Evolutionary conservation across 176 grass and related monocot genomes (phyloP), one percentile per base, ranked within the genome.

Genomic region (Ensete glaucum): DNA sequence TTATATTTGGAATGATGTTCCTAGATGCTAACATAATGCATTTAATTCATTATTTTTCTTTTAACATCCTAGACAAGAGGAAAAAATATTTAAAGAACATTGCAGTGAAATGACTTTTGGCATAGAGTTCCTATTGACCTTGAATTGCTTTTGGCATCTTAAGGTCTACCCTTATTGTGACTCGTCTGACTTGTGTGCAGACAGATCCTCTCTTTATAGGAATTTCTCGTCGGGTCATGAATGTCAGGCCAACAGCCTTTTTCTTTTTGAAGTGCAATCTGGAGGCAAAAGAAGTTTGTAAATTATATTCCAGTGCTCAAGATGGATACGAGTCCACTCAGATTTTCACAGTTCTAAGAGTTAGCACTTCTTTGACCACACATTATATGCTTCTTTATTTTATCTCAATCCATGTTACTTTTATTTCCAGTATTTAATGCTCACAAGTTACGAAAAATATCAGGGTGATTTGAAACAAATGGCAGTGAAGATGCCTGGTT

Each of bases 291-390:
- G 76, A 67, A 56, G 80, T 92, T 69, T 62, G 70, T 59, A 83
- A 93, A 26, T 78, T 93, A 57, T 98, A 98, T 87, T 87, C 80
- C 43, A 83, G 24, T 89, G 90, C 95, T 76, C 95, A 98, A 85
- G 90, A 98, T 89, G 95, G 95, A 13, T 93, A 81, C 77, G 95
- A 93, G 76, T 98, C 95, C 53, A 98, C 95, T 55, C 92, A 86
- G 43, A 34, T 98, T 21, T 91, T 78, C 80, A 55, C 88, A 13
- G 84, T 89, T 56, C 83, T 82, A 19, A 50, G 69, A 70, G 95
- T 98, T 26, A 83, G 86, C 52, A 26, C 53, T 20, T 53, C 11
- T 89, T 43, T 69, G 50, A 69, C 50, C 10, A 11, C 55, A 50
- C 52, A 23, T 68, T 9, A 13, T 7, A 54, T 73, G 72, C 62